phyloP scores from a whole-genome alignment of 2,329 filamentous ascomycete species.

The Xylariaceae sp. region DNA sequence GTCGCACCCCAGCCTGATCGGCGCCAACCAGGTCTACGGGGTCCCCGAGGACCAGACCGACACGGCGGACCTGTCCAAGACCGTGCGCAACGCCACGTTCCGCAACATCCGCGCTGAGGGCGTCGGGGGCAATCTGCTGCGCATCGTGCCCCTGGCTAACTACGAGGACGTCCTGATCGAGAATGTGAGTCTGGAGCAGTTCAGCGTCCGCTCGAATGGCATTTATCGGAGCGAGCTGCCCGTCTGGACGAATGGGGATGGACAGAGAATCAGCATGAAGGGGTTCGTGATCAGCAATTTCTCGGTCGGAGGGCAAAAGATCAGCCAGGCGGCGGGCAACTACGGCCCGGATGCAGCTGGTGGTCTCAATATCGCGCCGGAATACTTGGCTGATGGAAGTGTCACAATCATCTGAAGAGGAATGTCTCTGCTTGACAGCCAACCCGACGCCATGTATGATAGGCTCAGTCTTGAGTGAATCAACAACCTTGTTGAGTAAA shows the following conservation, averaged over 20 bases:
- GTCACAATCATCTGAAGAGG: no score
- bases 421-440: no score
- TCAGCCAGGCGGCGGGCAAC: constrained; percentile 13
- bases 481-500: no score
- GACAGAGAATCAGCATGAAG: neutral
- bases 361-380: constrained; percentile 8
- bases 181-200: neutral
- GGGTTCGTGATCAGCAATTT: neutral
- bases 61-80: neutral
- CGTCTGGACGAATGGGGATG: neutral
- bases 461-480: no score
- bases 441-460: no score
- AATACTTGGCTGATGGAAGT: constrained; percentile 7
- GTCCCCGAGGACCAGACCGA: neutral
- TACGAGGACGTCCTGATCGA: neutral
- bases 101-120: neutral
- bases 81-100: neutral
- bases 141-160: neutral
- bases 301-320: neutral
- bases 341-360: constrained; percentile 11
- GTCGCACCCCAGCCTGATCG: constrained; percentile 14
- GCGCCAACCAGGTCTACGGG: constrained; percentile 7
- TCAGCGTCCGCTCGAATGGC: neutral
- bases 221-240: neutral
- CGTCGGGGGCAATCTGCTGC: neutral